Base-by-base conservation (phyloP, 1,284 basidiomycete species). In the Acaromyces ingoldii region DNA sequence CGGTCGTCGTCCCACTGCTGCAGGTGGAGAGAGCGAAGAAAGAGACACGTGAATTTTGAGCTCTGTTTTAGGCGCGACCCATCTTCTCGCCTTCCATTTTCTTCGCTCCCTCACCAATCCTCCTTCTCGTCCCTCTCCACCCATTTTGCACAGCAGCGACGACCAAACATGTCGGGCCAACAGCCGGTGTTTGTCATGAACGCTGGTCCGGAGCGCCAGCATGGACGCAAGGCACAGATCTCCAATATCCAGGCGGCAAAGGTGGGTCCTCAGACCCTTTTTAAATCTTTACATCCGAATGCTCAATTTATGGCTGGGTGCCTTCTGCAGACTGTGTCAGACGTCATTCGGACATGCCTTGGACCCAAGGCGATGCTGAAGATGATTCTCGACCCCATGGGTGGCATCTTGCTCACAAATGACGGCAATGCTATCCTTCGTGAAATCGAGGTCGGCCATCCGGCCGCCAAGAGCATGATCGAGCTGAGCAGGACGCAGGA, bases 401-500 rank as follows among this genome's bases (percentile, higher is more conserved):
- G 67, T 19, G 69, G 68, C 39, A 74, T 67, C 28, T 38, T 51
- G 44, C 39, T 97, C 40, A 98, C 93, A 4, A 97, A 97, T 77
- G 93, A 98, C 74, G 93, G 95, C 21, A 95, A 97, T 71, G 92
- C 92, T 9, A 97, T 98, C 63, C 80, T 97, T 34, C 85, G 93
- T 55, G 93, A 98, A 77, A 97, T 97, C 62, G 93, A 98, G 62
- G 92, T 98, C 24, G 91, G 91, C 3, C 93, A 97, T 71, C 95
- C 95, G 0, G 93, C 93, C 24, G 93, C 93, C 29, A 98, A 97
- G 80, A 93, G 92, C 67, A 98, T 98, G 93, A 97, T 98, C 67
- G 93, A 99, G 78, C 84, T 98, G 19, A 88, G 89, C 71, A 80
- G 92, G 73, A 97, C 95, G 3, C 93, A 97, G 77, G 95, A 98